Base-by-base conservation (phyloP, 495 filamentous ascomycete species). In the Aspergillus funiculosus region DNA sequence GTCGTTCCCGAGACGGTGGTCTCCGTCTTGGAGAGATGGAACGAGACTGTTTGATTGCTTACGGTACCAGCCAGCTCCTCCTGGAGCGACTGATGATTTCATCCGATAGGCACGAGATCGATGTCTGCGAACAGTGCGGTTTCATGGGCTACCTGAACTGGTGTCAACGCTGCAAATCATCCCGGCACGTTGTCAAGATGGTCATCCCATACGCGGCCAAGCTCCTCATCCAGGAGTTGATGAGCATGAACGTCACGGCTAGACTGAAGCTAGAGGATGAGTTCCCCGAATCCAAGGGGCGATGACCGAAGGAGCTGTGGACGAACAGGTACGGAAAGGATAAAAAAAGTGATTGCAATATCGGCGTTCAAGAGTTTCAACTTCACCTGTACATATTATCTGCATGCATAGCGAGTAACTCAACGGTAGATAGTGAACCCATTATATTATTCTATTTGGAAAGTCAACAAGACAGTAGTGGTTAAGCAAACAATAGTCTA, bases 141-240 rank as follows among this genome's bases (percentile, higher is more conserved):
- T 78, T 95, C 61, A 94, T 99, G 79, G 94, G 92, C 1, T 95
- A 92, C 58, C 76, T 84, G 53, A 88, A 87, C 39, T 97, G 86
- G 81, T 99, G 92, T 56, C 83, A 89, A 59, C 87, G 82, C 1
- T 99, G 92, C 67, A 79, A 85, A 67, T 88, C 81, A 39, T 87
- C 83, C 18, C 74, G 81, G 26, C 78, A 81, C 5, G 86, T 97
- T 8, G 81, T 82, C 5, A 82, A 84, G 67, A 90, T 99, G 86
- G 89, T 79, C 39, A 94, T 99, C 70, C 92, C 92, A n/a, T 99
- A 99, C 65, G 92, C 94, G 4, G 94, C 94, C 2, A 99, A 99
- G 76, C 67, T 99, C 58, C 69, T 99, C 39, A 86, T 99, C 25
- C 92, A 99, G 71, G 92, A 99, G 67, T 62, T 99, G 58, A 76